phyloP scores from a whole-genome alignment of 495 filamentous ascomycete species.

The Penicillium argentinense region DNA sequence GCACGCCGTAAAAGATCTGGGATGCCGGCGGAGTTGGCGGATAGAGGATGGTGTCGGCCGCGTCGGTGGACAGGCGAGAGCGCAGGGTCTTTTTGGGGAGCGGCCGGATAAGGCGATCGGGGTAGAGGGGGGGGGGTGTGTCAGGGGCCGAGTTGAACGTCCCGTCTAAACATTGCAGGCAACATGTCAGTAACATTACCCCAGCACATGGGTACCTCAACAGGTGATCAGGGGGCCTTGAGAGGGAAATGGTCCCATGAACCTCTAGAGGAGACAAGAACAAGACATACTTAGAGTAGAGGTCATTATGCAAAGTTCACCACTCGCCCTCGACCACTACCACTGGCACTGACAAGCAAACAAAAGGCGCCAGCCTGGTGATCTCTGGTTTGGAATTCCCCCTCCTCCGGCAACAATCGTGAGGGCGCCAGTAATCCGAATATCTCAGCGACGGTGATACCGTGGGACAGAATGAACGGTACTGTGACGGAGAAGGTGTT shows the following conservation, averaged over 20 bases:
- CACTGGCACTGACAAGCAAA: constrained; percentile 15
- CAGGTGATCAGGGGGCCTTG: no score
- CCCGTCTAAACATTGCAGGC: constrained; percentile 44
- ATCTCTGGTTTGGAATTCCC: constrained; percentile 15
- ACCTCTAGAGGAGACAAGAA: no score
- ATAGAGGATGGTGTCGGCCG: constrained; percentile 78
- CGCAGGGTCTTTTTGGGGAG: constrained; percentile 84
- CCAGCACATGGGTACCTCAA: no score
- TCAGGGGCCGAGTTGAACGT: constrained; percentile 64
- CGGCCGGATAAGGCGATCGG: constrained; percentile 89
- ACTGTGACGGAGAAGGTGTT: background rate
- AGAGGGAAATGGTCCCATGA: constrained; percentile 22
- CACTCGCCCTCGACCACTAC: constrained; percentile 35
- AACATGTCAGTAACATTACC: constrained; percentile 44
- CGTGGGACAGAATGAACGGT: constrained; percentile 3
- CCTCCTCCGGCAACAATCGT: constrained; percentile 20
- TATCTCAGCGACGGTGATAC: constrained; percentile 1
- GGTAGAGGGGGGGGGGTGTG: constrained; percentile 71
- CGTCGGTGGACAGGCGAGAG: constrained; percentile 79
- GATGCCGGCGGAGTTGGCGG: constrained; percentile 67
- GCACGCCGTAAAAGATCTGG: constrained; percentile 75
- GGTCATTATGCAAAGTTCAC: constrained; percentile 44
- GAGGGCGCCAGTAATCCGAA: constrained; percentile 9
- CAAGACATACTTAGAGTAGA: constrained; percentile 51
- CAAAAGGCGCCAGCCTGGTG: constrained; percentile 13